Conservation (phyloP, 2,329 filamentous ascomycete genomes). For the Coniochaeta sp. region DNA sequence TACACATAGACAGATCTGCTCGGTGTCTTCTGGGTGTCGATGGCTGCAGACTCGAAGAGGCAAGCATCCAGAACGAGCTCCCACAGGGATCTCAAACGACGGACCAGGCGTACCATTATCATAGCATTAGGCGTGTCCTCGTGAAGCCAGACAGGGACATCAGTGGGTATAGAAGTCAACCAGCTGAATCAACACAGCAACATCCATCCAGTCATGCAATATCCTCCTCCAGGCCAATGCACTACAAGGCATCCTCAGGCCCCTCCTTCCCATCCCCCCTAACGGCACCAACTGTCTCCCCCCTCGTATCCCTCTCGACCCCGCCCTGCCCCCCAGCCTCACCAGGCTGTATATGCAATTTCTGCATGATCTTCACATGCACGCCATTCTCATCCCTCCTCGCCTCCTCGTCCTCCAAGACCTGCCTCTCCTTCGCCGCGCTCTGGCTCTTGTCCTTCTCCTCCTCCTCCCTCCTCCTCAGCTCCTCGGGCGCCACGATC, state of each 20-base stretch:
- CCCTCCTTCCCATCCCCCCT: background rate
- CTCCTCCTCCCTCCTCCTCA: constrained; percentile 5
- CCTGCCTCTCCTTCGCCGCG: background rate
- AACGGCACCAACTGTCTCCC: background rate
- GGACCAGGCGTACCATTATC: too few relatives aligned
- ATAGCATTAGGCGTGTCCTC: too few relatives aligned
- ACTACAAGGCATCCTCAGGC: background rate
- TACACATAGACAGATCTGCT: too few relatives aligned
- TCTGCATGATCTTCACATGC: background rate
- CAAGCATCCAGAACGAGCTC: too few relatives aligned
- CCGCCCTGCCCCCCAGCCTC: background rate
- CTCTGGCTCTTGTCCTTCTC: constrained; percentile 3
- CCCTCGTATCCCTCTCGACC: background rate
- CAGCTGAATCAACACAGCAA: too few relatives aligned
- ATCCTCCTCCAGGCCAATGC: too few relatives aligned
- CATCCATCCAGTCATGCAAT: too few relatives aligned
- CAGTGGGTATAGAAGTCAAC: too few relatives aligned
- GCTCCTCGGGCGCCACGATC: constrained; percentile 7
- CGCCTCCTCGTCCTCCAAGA: background rate
- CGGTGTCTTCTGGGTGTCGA: too few relatives aligned
- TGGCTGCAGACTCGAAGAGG: too few relatives aligned
- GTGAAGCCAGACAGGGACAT: too few relatives aligned
- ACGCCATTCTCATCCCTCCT: background rate
- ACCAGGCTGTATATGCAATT: background rate
- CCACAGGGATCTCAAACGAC: too few relatives aligned